phyloP scores from a whole-genome alignment of 345 rosid genomes.

The Hibiscus tridactylites region DNA sequence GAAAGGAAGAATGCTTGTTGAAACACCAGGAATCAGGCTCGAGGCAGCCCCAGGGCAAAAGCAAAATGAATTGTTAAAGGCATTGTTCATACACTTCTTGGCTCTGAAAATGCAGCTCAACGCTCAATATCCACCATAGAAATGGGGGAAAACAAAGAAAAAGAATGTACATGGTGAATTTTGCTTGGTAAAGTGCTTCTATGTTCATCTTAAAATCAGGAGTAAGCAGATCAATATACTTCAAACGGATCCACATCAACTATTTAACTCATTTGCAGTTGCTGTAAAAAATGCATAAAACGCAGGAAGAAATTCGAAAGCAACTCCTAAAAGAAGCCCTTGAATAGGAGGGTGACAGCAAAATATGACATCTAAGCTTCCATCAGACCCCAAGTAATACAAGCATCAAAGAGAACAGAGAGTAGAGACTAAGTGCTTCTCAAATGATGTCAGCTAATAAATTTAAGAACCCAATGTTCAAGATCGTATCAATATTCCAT shows the following conservation, averaged over 20 bases:
- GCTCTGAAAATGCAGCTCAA: constrained; percentile 23
- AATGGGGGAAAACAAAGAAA: not conserved
- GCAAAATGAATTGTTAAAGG: not conserved
- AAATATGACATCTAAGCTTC: not conserved
- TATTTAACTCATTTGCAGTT: too few species aligned
- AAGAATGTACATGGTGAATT: not conserved
- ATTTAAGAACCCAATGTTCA: not conserved
- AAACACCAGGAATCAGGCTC: not conserved
- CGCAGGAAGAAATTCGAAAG: too few species aligned
- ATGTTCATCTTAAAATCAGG: not conserved
- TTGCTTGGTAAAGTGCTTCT: not conserved
- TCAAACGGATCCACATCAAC: too few species aligned
- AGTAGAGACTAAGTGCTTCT: not conserved
- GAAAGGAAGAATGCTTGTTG: too few species aligned
- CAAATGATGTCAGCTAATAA: not conserved
- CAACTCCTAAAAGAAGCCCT: not conserved
- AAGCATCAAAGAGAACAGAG: not conserved
- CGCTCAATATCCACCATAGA: not conserved
- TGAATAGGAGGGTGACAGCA: not conserved
- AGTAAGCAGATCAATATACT: not conserved
- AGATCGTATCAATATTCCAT: not conserved
- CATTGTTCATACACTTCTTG: constrained; percentile 6
- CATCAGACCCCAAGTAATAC: not conserved
- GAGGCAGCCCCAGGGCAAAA: constrained; percentile 13
- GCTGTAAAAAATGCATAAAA: too few species aligned